Evolutionary conservation across 176 grass and related monocot genomes (phyloP).

Genomic region (Hordeum vulgare): MorexV3_pseudomolecules_assembly NC_058520.1:109349446-109349945

Average conservation of each 20-base stretch:
- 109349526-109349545: too few species aligned
- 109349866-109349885: slow-evolving; percentile 98
- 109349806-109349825: background rate
- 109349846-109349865: slow-evolving; percentile 97
- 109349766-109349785: slow-evolving; percentile 45
- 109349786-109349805: slow-evolving; percentile 14
- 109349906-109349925: slow-evolving; percentile 74
- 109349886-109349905: slow-evolving; percentile 75
- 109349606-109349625: background rate
- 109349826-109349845: slow-evolving; percentile 90
- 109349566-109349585: background rate
- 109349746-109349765: slow-evolving; percentile 87
- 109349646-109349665: slow-evolving; percentile 1
- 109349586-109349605: background rate
- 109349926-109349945: slow-evolving; percentile 16
- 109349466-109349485: too few species aligned
- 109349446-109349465: too few species aligned
- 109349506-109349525: too few species aligned
- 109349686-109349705: slow-evolving; percentile 1
- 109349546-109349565: too few species aligned
- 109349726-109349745: slow-evolving; percentile 96
- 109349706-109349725: slow-evolving; percentile 90
- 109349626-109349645: background rate
- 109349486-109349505: too few species aligned
- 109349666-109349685: background rate